Percentiles rank a stretch among this genome's conserved stretches.
Evolutionary conservation across 1,284 basidiomycete genomes (phyloP).

Genomic region (Heimioporus retisporus): DNA sequence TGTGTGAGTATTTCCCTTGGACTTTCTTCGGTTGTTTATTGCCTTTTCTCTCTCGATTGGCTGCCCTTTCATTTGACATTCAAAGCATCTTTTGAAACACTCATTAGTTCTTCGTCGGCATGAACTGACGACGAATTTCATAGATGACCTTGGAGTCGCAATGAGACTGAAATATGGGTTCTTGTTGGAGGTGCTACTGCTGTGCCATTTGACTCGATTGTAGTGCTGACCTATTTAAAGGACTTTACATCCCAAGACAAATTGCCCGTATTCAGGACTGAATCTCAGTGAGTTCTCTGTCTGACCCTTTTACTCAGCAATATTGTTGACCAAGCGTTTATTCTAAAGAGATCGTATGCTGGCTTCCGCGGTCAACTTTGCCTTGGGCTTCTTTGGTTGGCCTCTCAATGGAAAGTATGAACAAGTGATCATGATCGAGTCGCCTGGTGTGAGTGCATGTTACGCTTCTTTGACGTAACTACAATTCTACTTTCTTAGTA

Average conservation of each 20-base stretch:
- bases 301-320: background rate
- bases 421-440: conserved; percentile 82
- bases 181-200: conserved; percentile 64
- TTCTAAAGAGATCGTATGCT: conserved; percentile 80
- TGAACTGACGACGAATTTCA: conserved; percentile 11
- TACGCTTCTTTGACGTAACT: background rate
- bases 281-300: conserved; percentile 72
- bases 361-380: conserved; percentile 86
- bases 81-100: background rate
- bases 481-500: conserved; percentile 27
- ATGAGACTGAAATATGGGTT: conserved; percentile 85
- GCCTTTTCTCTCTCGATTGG: no score
- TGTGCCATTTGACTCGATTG: background rate
- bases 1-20: conserved; percentile 59
- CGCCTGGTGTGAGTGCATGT: conserved; percentile 57
- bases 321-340: background rate
- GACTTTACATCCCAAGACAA: conserved; percentile 80
- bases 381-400: conserved; percentile 89
- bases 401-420: conserved; percentile 84
- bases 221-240: conserved; percentile 44
- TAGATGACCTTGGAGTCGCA: conserved; percentile 79
- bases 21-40: background rate
- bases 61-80: no score
- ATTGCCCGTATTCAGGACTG: conserved; percentile 89
- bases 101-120: background rate